phyloP scores from a whole-genome alignment of 306 rosid genomes.

The Sicyos edulis region DNA sequence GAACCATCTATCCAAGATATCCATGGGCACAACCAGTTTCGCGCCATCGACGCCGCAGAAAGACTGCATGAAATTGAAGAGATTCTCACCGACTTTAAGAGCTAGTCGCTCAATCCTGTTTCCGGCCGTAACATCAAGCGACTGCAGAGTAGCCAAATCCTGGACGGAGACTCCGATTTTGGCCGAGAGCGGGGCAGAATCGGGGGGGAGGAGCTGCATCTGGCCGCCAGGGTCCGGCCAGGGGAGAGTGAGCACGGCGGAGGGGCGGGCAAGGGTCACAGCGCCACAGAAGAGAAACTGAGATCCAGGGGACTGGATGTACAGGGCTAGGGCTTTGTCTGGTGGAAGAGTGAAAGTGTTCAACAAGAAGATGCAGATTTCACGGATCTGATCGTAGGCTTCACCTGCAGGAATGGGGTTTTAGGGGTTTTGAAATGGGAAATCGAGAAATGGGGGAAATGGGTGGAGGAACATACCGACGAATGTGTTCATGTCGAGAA shows the following conservation, averaged over 20 bases:
- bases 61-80: conserved; percentile 89
- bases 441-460: too few relatives aligned
- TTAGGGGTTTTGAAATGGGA: too few relatives aligned
- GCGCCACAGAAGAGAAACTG: conserved; percentile 76
- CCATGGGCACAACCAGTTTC: conserved; percentile 85
- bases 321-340: conserved; percentile 79
- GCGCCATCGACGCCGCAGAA: conserved; percentile 85
- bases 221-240: conserved; percentile 79
- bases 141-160: conserved; percentile 71
- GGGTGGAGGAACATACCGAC: conserved; percentile 75
- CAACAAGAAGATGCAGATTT: conserved; percentile 76
- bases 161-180: conserved; percentile 87
- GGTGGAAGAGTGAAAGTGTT: conserved; percentile 79
- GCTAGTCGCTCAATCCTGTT: conserved; percentile 65
- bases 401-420: too few relatives aligned
- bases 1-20: conserved; percentile 89
- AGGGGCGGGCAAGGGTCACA: conserved; percentile 62
- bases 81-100: conserved; percentile 76
- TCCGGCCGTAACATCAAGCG: conserved; percentile 68
- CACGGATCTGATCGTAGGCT: conserved; percentile 65
- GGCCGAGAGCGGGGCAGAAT: conserved; percentile 57
- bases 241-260: conserved; percentile 56
- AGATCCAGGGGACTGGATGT: conserved; percentile 84
- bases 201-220: conserved; percentile 62
- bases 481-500: conserved; percentile 85